A percentile compares a stretch with the other conserved stretches of the same genome.
Evolutionary conservation across 495 filamentous ascomycete genomes (phyloP).

Genomic region (Polyplosphaeria fusca): DNA sequence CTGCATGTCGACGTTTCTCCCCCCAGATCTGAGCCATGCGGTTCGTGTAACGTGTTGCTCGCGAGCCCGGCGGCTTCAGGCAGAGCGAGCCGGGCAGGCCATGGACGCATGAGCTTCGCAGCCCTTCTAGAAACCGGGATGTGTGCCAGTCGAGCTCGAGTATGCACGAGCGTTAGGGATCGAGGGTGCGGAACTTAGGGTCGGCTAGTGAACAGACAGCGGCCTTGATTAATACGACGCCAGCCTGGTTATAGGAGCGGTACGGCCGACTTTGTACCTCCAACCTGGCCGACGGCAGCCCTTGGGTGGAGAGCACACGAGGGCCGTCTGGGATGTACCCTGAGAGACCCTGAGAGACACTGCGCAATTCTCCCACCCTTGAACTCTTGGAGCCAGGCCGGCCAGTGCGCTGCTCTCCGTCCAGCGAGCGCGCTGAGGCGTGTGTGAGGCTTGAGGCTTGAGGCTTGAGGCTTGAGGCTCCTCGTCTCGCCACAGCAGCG

Average conservation of each 20-base stretch:
- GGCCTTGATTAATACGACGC: not conserved
- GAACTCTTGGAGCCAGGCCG: no score
- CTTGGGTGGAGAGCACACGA: not conserved
- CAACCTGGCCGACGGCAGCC: not conserved
- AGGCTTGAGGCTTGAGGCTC: no score
- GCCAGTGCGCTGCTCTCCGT: no score
- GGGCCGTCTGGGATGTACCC: no score
- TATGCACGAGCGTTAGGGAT: not conserved
- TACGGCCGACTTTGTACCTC: not conserved
- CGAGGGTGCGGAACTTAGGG: no score
- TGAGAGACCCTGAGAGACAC: no score
- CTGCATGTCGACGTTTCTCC: not conserved
- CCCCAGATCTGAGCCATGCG: not conserved
- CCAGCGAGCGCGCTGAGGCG: no score
- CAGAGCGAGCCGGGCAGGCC: not conserved
- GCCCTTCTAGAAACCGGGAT: slow-evolving; percentile 6
- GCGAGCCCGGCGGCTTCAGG: not conserved
- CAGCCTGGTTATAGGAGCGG: not conserved
- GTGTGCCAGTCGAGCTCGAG: not conserved
- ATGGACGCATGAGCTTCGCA: not conserved
- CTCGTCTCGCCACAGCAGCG: slow-evolving; percentile 16
- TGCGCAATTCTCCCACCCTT: no score
- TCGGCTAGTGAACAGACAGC: no score
- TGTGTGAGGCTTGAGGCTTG: no score
- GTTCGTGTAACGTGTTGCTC: not conserved